Base-by-base conservation (phyloP, 345 rosid species). In the Melastoma malabathricum region DNA sequence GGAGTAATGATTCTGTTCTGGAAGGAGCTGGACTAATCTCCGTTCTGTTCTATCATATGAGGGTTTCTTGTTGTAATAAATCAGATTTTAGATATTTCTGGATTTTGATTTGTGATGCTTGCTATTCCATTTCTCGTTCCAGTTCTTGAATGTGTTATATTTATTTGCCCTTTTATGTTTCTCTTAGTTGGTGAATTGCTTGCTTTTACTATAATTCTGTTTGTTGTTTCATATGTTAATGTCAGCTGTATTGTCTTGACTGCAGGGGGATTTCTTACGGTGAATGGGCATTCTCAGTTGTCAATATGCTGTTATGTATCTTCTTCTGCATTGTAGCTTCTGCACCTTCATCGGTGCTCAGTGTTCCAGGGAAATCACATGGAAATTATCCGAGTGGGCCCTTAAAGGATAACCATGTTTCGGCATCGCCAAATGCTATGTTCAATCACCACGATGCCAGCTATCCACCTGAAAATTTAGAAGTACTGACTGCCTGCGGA, bases 241-340 rank as follows among this genome's bases (percentile, higher is more conserved):
- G 55, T 15, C 45, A 44, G 27, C 12, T 43, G 34, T 38, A 15
- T 47, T 6, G 8, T 59, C 61, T 39, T 47, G 59, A 50, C 47
- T 52, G 62, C 92, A 79, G 87, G 87, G 71, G 63, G 44, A 58
- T 67, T 57, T 63, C 59, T 65, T 58, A 43, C 50, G 65, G 61
- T 45, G 70, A 65, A 48, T 73, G 59, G 68, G 67, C 70, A 54
- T 67, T 72, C 54, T 65, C 46, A 50, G 34, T 71, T 51, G 52
- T 76, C 64, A 65, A 74, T 68, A 69, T 82, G 56, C 72, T 82
- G 29, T 76, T 74, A 45, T 78, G 79, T 69, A 53, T 73, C 48
- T 47, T 74, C 60, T 82, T 80, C 58, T 65, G 65, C 54, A 57
- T 72, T 45, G 68, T 67, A 59, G 47, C 59, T 41, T 67, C 66